Evolutionary conservation across 805 yeast species (phyloP).

Genomic region (Blastobotrys attinorum): DNA sequence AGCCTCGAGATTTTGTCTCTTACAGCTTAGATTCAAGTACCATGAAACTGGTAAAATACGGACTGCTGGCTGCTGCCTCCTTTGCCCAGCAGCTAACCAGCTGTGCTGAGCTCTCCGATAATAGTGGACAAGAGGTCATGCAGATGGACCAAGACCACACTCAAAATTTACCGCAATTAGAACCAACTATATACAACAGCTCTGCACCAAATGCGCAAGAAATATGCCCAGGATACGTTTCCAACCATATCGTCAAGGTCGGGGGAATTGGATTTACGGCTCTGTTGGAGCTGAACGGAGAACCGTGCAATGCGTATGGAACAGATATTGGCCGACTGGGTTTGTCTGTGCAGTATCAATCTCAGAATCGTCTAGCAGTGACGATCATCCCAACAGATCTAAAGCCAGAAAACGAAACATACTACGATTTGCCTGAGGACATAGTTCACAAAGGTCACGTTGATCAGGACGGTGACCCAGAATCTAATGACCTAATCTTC

Average conservation of each 20-base stretch:
- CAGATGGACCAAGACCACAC: too few relatives aligned
- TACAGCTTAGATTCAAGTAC: too few relatives aligned
- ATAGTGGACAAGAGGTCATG: too few relatives aligned
- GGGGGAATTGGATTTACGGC: constrained; percentile 10
- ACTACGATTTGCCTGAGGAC: constrained; percentile 7
- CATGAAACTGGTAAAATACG: too few relatives aligned
- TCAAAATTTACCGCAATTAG: too few relatives aligned
- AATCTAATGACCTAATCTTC: constrained; percentile 1
- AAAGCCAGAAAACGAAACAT: constrained; percentile 1
- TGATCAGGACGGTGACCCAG: neutral
- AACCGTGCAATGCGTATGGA: constrained; percentile 16
- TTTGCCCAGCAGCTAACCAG: too few relatives aligned
- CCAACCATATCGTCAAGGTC: constrained; percentile 1
- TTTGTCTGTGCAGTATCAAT: constrained; percentile 9
- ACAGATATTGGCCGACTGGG: constrained; percentile 9
- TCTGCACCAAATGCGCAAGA: constrained; percentile 9
- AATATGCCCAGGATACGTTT: constrained; percentile 12
- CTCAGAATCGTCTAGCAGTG: constrained; percentile 5
- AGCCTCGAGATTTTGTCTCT: too few relatives aligned
- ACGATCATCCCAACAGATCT: constrained; percentile 7
- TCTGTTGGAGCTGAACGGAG: constrained; percentile 16
- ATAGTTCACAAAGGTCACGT: constrained; percentile 4
- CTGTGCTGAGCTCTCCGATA: too few relatives aligned
- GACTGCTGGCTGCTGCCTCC: too few relatives aligned
- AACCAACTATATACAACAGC: constrained; percentile 10